A percentile compares a stretch with the other conserved stretches of the same genome.
Conservation (phyloP, 2,329 filamentous ascomycete genomes). For the Beauveria pseudobassiana region DNA sequence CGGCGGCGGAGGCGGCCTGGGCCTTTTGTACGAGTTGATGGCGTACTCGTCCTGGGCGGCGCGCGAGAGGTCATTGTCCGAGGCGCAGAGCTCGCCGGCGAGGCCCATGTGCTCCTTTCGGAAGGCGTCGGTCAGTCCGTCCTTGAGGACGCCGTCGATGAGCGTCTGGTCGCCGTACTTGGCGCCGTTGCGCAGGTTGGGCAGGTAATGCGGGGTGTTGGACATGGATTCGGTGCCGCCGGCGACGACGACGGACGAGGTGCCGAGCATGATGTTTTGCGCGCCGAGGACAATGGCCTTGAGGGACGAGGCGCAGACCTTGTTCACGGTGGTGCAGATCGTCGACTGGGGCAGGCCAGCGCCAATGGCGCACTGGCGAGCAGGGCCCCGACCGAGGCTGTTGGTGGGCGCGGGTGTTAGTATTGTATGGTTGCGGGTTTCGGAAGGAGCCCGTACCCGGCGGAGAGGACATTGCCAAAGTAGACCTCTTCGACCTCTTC, state of each 20-base stretch:
- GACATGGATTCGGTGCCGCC: conserved; percentile 98
- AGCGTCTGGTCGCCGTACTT: conserved; percentile 91
- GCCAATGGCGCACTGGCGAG: conserved; percentile 84
- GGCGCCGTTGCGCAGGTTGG: conserved; percentile 73
- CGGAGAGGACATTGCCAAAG: conserved; percentile 96
- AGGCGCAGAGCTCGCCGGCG: conserved; percentile 82
- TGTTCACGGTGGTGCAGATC: conserved; percentile 92
- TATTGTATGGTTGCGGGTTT: not conserved
- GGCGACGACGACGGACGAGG: conserved; percentile 85
- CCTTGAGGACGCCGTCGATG: conserved; percentile 86
- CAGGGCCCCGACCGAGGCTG: conserved; percentile 92
- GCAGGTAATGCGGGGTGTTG: conserved; percentile 92
- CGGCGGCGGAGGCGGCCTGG: conserved; percentile 73
- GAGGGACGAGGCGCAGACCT: conserved; percentile 92
- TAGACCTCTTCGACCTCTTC: conserved; percentile 93
- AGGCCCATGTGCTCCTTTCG: conserved; percentile 97
- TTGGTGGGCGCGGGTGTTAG: conserved; percentile 2
- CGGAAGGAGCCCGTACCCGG: conserved; percentile 57
- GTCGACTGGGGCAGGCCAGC: conserved; percentile 76
- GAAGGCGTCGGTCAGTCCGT: conserved; percentile 90
- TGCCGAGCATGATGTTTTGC: conserved; percentile 96
- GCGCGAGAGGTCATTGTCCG: conserved; percentile 72
- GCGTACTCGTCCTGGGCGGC: conserved; percentile 93
- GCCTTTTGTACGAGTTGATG: conserved; percentile 93
- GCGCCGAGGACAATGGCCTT: conserved; percentile 93